Base-by-base conservation (phyloP, 2,329 filamentous ascomycete species). In the Leptographium wingfieldii region DNA sequence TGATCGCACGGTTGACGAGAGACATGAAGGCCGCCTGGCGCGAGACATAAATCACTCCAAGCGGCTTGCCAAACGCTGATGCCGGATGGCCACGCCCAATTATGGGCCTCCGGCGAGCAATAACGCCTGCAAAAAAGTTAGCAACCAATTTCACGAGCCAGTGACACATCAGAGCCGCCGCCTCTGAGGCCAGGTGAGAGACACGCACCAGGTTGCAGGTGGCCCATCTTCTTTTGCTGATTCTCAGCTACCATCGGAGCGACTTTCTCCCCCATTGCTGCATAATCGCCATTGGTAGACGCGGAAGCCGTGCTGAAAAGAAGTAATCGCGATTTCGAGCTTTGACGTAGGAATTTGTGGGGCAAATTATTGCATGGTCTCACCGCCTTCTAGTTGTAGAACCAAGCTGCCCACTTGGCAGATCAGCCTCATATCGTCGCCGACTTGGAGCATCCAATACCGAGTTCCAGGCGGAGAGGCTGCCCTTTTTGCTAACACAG, bases 1-100 rank as follows among this genome's bases (percentile, higher is more conserved):
- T 82, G 62, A 82, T 80, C 16, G 85, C 80, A 57, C 86, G 84
- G 66, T 83, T 83, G 14, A 88, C 78, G 5, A 82, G 76, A 12
- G 85, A 81, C 71, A 89, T 81, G 74, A 89, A 88, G 7, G 85
- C 83, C 0, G 86, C 84, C 46, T 76, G 76, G 49, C 80, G 72
- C 46, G 82, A 83, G 60, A 91, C 76, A 73, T 90, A 89, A 70
- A 91, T 76, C 62, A 40, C 54, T 11, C 40, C 53, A 0, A 63
- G 54, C 1, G 62, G 61, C 11, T 57, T 58, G 33, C 35, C 46
- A 0, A 55, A 27, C 1, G 59, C 38, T 1, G 52, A 43, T 5
- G 29, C 22, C 0, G 52, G 55, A 11, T 58, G 49, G 12, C 38
- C 40, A 11, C 60, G 56, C 1, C 63, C 62, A 19, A 62, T 40